Percentiles rank a stretch among this genome's conserved stretches.
phyloP scores from a whole-genome alignment of 208 protist genomes.

The Wallacemonas rigidus region DNA sequence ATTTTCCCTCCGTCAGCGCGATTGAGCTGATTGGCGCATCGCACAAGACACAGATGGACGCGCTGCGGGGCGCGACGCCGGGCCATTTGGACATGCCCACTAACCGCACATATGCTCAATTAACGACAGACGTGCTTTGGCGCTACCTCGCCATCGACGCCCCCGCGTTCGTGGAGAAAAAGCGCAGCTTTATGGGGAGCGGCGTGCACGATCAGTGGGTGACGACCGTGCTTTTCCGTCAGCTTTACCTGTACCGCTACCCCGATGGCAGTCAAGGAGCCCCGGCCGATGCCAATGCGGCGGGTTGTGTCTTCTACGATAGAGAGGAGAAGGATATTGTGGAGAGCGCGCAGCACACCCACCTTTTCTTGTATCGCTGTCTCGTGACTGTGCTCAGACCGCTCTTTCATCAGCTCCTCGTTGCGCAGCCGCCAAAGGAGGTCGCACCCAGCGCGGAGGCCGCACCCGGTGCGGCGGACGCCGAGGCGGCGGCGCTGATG shows the following conservation, averaged over 20 bases:
- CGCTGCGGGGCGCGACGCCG: background rate
- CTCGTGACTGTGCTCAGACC: background rate
- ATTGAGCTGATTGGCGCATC: background rate
- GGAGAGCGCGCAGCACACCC: background rate
- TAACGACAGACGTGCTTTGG: background rate
- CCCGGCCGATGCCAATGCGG: background rate
- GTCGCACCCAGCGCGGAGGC: background rate
- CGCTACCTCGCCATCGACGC: constrained; percentile 8
- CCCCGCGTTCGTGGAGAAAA: background rate
- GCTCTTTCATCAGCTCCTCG: constrained; percentile 6
- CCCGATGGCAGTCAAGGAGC: constrained; percentile 1
- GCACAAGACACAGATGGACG: background rate
- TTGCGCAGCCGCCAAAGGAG: background rate
- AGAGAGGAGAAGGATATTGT: constrained; percentile 2
- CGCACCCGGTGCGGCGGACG: background rate
- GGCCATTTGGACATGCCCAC: background rate
- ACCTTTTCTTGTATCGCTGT: constrained; percentile 6
- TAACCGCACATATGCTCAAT: background rate
- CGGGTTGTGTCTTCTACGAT: constrained; percentile 3
- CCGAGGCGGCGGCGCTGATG: background rate
- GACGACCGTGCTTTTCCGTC: constrained; percentile 1
- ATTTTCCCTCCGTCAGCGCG: background rate
- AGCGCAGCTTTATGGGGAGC: constrained; percentile 5
- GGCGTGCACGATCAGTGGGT: background rate
- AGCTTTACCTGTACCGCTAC: constrained; percentile 9